These are phyloP conservation scores for Mycena venus DNA, from an alignment of 768 basidiomycete genomes.

Conservation along the genomic window DNA sequence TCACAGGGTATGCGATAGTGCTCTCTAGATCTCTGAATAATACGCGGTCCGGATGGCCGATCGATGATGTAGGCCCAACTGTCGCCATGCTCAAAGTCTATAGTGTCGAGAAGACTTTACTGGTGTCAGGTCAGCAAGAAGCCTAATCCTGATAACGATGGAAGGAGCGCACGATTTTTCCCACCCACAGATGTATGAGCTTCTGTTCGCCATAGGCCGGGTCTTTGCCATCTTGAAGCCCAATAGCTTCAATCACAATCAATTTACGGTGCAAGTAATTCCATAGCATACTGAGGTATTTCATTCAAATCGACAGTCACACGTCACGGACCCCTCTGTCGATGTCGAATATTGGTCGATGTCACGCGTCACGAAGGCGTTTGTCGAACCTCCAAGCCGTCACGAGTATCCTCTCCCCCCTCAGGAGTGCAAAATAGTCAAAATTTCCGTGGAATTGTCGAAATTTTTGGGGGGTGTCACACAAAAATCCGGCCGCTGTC, in stretches of 20 bases:
- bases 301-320: too few relatives aligned
- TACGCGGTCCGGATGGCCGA: neutral
- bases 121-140: neutral
- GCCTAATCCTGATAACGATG: neutral
- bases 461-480: too few relatives aligned
- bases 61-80: constrained; percentile 15
- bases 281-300: too few relatives aligned
- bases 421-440: too few relatives aligned
- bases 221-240: neutral
- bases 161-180: constrained; percentile 5
- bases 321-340: too few relatives aligned
- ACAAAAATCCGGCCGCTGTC: too few relatives aligned
- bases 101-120: constrained; percentile 11
- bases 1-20: constrained; percentile 10
- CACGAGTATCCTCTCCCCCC: too few relatives aligned
- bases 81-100: constrained; percentile 11
- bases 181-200: neutral
- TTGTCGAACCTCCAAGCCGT: too few relatives aligned
- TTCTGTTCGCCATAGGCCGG: neutral
- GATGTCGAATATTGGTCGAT: too few relatives aligned
- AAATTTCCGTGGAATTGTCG: too few relatives aligned
- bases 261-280: neutral
- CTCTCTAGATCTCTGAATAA: constrained; percentile 12
- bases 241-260: neutral
- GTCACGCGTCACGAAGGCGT: too few relatives aligned